Base-by-base conservation (phyloP, 2,329 filamentous ascomycete species). In the Penicillium sp. region DNA sequence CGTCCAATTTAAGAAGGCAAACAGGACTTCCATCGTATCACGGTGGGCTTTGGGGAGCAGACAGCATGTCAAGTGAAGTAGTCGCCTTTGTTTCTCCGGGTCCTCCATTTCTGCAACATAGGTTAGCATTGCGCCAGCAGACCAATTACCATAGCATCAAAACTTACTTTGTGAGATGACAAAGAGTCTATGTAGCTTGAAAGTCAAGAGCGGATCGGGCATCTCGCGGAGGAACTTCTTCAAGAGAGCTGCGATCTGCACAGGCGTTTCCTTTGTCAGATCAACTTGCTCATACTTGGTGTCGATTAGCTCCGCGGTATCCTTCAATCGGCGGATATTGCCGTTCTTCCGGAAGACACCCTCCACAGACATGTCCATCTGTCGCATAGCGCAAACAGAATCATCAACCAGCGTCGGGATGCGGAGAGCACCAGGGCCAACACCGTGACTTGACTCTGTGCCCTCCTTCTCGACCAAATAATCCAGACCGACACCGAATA, bases 281-380 rank as follows among this genome's bases (percentile, higher is more conserved):
- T 95, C 92, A 54, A 96, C 87, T 53, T 88, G 85, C 62, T 95
- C 91, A 58, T 89, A 90, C 40, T 91, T 93, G 43, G 85, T 85
- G 72, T 99, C 94, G 61, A 99, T 92, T 65, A 87, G 81, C 54
- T 95, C 90, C 38, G 91, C 88, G 7, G 95, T 81, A 59, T 96
- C 92, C 65, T 89, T 90, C 43, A 97, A 81, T 64, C 92, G 90
- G 74, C 94, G 93, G 78, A 99, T 97, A 74, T 97, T 99, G 66
- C 94, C 94, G 68, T 97, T 99, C 82, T 99, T 99, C 66, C 94
- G 87, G 84, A 99, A 99, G 22, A 99, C 92, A 67, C 94, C 94
- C 74, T 99, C 94, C 1, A 99, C 91, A 2, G 93, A 97, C 79
- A 99, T 92, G 73, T 99, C 94, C 91, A 99, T 97, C 75, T 93